Base-by-base conservation (phyloP, 495 filamentous ascomycete species). In the Penicillium egyptiacum region DNA sequence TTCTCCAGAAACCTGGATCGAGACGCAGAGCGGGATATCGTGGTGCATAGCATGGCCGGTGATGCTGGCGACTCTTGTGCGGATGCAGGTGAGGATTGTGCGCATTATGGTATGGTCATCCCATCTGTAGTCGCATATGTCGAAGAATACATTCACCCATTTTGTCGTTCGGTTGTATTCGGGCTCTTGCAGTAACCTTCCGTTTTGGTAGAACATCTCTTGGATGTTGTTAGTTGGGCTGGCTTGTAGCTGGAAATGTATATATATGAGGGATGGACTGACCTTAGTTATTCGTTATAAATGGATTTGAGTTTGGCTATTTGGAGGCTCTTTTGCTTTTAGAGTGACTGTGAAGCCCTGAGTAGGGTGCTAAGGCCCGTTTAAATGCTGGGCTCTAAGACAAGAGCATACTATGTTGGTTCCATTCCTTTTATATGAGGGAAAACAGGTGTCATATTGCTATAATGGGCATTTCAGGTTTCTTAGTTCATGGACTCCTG, bases 91-190 rank as follows among this genome's bases (percentile, higher is more conserved):
- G 3, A 46, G 20, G 8, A 55, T 22, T 7, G 53, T 55, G 16
- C 41, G 30, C 53, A 55, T 55, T 16, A 55, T 37, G 4, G 53
- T 10, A 0, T 39, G 20, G 22, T 55, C 53, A 3, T 55, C 53
- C n/a, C 41, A 37, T n/a, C 31, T 19, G 9, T 26, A 23, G 31
- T 55, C 53, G 10, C 25, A 31, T 11, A 0, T 20, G n/a, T 37
- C 25, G 8, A 55, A 33, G 53, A 55, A 55, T 3, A 55, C 43
- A 14, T 55, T 55, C 5, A 55, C 53, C 53, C 53, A 55, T 30
- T 28, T 25, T 0, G 6, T 33, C 16, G 20, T 2, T 23, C 50
- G 50, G n/a, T 17, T 20, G 33, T 33, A 46, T 19, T 46, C 53
- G 30, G 22, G 30, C 23, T 55, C 53, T 25, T 16, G 31, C 16